phyloP scores from a whole-genome alignment of 805 yeast species.

The Clavispora phyllophila region DNA sequence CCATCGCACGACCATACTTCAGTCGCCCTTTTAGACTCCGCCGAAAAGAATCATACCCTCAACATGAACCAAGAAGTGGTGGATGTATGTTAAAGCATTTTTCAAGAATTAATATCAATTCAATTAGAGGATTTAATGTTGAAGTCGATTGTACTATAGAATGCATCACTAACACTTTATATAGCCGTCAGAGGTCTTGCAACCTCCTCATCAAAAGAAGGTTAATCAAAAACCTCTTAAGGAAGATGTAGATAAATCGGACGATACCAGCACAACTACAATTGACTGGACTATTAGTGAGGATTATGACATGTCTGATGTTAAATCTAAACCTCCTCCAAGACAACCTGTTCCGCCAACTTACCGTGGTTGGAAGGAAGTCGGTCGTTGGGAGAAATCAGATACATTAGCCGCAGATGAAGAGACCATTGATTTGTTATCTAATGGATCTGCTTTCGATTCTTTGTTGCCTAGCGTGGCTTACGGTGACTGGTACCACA shows the following conservation, averaged over 20 bases:
- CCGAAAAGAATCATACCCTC: background rate
- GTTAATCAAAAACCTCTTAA: conserved; percentile 13
- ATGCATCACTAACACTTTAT: conserved; percentile 14
- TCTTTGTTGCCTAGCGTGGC: conserved; percentile 65
- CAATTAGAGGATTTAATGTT: background rate
- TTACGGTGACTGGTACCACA: conserved; percentile 97
- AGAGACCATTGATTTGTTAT: conserved; percentile 63
- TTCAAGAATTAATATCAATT: background rate
- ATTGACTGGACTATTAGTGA: conserved; percentile 30
- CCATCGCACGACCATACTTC: background rate
- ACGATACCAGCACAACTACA: conserved; percentile 8
- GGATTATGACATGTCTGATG: conserved; percentile 30
- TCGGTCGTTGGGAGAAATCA: conserved; percentile 76
- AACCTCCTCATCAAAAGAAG: conserved; percentile 28
- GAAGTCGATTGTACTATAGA: background rate
- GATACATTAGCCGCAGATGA: conserved; percentile 65
- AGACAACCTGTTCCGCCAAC: conserved; percentile 59
- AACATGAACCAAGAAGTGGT: background rate
- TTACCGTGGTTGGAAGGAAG: conserved; percentile 91
- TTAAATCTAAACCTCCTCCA: conserved; percentile 34
- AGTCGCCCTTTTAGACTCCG: background rate
- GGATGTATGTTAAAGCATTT: conserved; percentile 9
- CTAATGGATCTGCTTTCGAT: conserved; percentile 71
- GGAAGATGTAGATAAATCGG: conserved; percentile 2
- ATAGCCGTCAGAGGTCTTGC: conserved; percentile 31